phyloP scores from a whole-genome alignment of 2,329 filamentous ascomycete genomes.

The Stemphylium lycopersici region DNA sequence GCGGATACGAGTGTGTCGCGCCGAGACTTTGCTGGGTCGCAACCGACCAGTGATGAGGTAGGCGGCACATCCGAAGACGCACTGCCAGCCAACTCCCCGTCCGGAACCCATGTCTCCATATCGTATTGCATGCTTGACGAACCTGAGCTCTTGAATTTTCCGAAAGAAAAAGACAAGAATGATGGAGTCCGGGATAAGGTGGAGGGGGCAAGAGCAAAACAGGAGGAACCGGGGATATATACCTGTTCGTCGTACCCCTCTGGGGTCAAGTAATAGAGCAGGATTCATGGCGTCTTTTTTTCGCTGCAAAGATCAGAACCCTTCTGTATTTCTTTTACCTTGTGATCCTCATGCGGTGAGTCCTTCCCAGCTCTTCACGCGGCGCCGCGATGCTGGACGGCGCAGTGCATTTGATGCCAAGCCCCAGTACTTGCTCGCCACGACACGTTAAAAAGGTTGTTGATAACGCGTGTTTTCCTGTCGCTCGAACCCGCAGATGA shows the following conservation, averaged over 20 bases:
- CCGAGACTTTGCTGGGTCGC: background rate
- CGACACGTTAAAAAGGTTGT: conserved; percentile 2
- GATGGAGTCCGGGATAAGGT: background rate
- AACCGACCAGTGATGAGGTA: background rate
- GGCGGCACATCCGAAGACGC: background rate
- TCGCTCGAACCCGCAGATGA: background rate
- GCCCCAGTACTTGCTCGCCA: conserved; percentile 14
- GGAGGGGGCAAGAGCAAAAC: background rate
- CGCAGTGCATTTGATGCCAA: conserved; percentile 28
- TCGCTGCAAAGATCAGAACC: conserved; percentile 5
- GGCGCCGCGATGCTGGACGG: conserved; percentile 16
- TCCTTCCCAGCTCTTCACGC: conserved; percentile 15
- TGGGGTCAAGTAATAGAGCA: conserved; percentile 35
- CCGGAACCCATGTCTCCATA: conserved; percentile 1
- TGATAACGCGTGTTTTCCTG: background rate
- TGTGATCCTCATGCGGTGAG: conserved; percentile 1
- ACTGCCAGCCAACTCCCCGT: conserved; percentile 1
- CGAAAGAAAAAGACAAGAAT: background rate
- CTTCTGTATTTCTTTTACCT: conserved; percentile 3
- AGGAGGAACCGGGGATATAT: conserved; percentile 13
- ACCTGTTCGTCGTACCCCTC: conserved; percentile 33
- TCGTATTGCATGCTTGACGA: background rate
- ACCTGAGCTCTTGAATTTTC: background rate
- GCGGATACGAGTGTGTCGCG: background rate
- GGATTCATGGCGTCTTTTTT: conserved; percentile 28